Evolutionary conservation across 2,329 filamentous ascomycete species (phyloP).

Genomic region (Triangularia verruculosa): DNA sequence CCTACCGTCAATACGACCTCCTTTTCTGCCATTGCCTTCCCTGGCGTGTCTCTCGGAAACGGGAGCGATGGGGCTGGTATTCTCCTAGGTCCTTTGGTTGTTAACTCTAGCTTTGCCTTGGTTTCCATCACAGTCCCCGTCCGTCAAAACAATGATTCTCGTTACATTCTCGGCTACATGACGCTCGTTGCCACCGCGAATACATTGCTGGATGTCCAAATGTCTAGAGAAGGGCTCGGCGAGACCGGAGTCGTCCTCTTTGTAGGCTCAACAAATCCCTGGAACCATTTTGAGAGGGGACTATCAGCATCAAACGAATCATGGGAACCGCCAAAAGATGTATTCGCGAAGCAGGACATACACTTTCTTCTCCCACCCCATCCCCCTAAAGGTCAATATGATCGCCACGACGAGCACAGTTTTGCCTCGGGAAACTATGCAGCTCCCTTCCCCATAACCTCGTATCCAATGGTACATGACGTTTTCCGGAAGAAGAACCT

Average conservation of each 20-base stretch:
- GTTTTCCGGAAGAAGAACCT: constrained; percentile 50
- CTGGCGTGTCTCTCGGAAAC: constrained; percentile 47
- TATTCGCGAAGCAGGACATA: constrained; percentile 45
- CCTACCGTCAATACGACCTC: constrained; percentile 41
- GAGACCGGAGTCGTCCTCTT: constrained; percentile 67
- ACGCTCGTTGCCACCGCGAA: constrained; percentile 71
- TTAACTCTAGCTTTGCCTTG: constrained; percentile 72
- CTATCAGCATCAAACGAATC: constrained; percentile 43
- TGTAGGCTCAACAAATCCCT: constrained; percentile 62
- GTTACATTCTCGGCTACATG: constrained; percentile 75
- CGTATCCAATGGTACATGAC: constrained; percentile 61
- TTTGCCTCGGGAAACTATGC: constrained; percentile 42
- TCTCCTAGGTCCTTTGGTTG: constrained; percentile 70
- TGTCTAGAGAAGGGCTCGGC: constrained; percentile 67
- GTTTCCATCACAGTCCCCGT: constrained; percentile 80
- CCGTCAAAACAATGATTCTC: constrained; percentile 59
- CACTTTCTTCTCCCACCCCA: constrained; percentile 61
- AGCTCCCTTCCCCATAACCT: constrained; percentile 54
- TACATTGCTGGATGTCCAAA: constrained; percentile 60
- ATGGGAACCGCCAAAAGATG: constrained; percentile 36
- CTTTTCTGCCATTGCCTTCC: constrained; percentile 48
- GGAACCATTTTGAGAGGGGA: constrained; percentile 59
- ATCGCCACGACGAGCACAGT: constrained; percentile 50
- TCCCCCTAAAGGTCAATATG: constrained; percentile 35
- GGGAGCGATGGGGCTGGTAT: constrained; percentile 54